Percentiles rank a stretch among this genome's conserved stretches.
phyloP scores from a whole-genome alignment of 1,284 basidiomycete species.

The Hemileia vastatrix region DNA sequence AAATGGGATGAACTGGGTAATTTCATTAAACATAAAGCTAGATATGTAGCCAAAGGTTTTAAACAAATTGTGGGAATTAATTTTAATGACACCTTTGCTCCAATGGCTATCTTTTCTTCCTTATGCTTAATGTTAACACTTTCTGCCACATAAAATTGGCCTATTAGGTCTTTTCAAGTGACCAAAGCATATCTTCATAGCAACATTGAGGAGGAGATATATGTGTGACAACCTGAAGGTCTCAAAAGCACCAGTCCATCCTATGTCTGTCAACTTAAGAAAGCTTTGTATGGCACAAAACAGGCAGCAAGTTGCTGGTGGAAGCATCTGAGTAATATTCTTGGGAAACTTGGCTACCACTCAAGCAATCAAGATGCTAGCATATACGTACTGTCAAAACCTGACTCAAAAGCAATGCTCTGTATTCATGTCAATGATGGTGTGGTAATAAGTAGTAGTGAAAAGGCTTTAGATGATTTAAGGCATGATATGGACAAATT shows the following conservation, averaged over 20 bases:
- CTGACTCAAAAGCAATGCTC: neutral
- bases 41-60: conserved; percentile 1
- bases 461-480: neutral
- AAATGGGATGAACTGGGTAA: too few species aligned
- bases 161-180: neutral
- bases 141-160: neutral
- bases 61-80: neutral
- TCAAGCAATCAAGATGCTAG: neutral
- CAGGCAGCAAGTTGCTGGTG: conserved; percentile 7
- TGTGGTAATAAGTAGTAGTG: too few species aligned
- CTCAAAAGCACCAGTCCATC: neutral
- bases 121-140: neutral
- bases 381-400: neutral
- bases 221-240: neutral
- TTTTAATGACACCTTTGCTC: conserved; percentile 1
- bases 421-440: conserved; percentile 12
- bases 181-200: neutral
- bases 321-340: neutral
- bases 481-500: neutral
- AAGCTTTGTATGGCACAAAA: conserved; percentile 1
- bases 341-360: neutral
- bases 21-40: too few species aligned
- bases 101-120: neutral
- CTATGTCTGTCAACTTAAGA: neutral
- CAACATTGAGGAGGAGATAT: neutral